A percentile compares a stretch with the other conserved stretches of the same genome.
Evolutionary conservation across 139 green algal species (phyloP).

Genomic region (Tetraselmis chui): DNA sequence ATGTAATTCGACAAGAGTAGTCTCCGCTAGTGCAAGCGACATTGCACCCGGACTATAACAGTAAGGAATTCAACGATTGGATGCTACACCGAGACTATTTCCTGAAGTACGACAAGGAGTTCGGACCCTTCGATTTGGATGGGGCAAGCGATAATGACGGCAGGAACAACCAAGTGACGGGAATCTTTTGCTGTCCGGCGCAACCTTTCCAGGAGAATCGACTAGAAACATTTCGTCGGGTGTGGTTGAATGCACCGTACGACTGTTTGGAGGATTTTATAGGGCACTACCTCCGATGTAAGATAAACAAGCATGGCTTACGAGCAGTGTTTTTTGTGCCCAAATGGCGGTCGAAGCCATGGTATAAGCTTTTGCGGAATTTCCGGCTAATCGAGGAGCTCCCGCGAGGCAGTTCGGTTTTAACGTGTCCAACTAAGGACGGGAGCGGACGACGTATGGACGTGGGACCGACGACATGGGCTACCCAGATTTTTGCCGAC

Average conservation of each 20-base stretch:
- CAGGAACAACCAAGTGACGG: neutral
- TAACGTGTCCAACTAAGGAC: neutral
- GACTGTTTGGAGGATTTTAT: neutral
- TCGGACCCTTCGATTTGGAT: neutral
- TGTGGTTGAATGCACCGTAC: neutral
- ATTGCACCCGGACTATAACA: neutral
- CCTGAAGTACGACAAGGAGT: neutral
- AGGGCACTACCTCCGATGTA: neutral
- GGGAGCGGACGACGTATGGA: neutral
- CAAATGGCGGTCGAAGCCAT: neutral
- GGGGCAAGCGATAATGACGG: neutral
- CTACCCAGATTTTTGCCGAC: neutral
- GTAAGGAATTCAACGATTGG: neutral
- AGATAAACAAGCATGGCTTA: neutral
- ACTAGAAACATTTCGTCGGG: neutral
- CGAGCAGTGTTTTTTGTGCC: neutral
- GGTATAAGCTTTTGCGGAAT: neutral
- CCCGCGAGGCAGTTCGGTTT: neutral
- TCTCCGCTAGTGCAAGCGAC: neutral
- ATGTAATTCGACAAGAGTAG: too few relatives aligned
- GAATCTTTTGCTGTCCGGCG: neutral
- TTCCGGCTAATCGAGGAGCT: neutral
- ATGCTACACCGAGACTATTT: neutral
- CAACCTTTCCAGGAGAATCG: neutral
- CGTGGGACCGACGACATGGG: neutral